phyloP scores from a whole-genome alignment of 2,329 filamentous ascomycete genomes.

The Cryphonectria parasitica region DNA sequence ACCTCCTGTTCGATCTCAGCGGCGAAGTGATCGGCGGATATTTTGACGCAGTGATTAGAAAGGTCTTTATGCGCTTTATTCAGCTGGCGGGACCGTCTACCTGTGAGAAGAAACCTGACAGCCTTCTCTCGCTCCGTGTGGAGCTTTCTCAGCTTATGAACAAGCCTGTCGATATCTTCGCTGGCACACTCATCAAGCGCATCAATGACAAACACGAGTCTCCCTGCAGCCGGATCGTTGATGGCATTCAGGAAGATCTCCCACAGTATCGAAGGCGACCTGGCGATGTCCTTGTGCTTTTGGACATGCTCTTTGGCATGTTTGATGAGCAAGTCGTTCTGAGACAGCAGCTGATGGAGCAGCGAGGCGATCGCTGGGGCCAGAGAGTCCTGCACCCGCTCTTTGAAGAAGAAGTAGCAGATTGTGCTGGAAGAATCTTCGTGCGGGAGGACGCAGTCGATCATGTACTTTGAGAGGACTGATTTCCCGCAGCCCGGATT shows the following conservation, averaged over 20 bases:
- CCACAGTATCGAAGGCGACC: neutral
- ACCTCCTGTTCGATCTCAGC: neutral
- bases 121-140: neutral
- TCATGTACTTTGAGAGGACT: neutral
- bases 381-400: slow-evolving; percentile 6
- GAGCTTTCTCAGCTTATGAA: neutral
- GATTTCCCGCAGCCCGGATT: neutral
- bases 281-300: slow-evolving; percentile 5
- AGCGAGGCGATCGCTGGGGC: neutral
- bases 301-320: neutral
- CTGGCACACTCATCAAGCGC: neutral
- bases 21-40: neutral
- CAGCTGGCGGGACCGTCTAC: neutral
- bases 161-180: neutral
- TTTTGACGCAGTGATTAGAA: neutral
- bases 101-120: neutral
- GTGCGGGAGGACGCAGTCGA: neutral
- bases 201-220: slow-evolving; percentile 1
- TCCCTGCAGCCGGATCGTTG: neutral
- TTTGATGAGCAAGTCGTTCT: slow-evolving; percentile 1
- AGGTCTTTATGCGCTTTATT: neutral
- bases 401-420: slow-evolving; percentile 9
- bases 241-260: slow-evolving; percentile 1
- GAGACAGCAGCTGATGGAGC: slow-evolving; percentile 5
- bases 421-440: neutral